Evolutionary conservation across 352 stramenopile species (phyloP), one percentile per base, ranked within the genome.

Genomic region (Phytophthora pseudosyringae): DNA sequence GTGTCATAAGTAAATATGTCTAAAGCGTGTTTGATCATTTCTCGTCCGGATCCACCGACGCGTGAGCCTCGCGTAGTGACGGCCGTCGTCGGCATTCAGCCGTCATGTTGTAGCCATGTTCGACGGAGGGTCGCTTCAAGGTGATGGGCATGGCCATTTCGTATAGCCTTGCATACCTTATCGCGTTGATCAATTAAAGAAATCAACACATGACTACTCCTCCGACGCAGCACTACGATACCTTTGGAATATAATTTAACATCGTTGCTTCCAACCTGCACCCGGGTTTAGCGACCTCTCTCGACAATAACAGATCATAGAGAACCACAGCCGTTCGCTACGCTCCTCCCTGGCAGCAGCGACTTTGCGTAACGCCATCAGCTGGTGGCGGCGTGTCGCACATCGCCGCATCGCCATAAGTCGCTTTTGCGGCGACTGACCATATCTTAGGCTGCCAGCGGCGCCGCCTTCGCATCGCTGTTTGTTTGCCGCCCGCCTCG

Each of bases 1-100:
- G 53, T 69, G 53, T 65, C 45, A 59, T 59, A 54, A 69, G 61
- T 69, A 65, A 69, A 65, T 69, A 53, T 65, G 61, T 64, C 46
- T 53, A 69, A 62, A 53, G 29, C 45, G 36, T 59, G 38, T 56
- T 63, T 63, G 51, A 44, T 50, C 26, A 47, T 41, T 59, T 66
- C 28, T 58, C 12, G 29, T 21, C 21, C 21, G 21, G 21, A 1
- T 21, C 21, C 45, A 41, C 29, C 46, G 29, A 9, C 16, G 5
- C 39, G 15, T 48, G 18, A 21, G 26, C 9, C 28, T 3, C 13
- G 25, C 25, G 26, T 36, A 36, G 26, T 25, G 41, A 50, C 44
- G 44, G 26, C 26, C n/a, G 26, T 25, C 12, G 25, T 49, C 36
- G 1, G 21, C 21, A 21, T 21, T 21, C 13, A 21, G 12, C 12